Evolutionary conservation across 345 rosid genomes (phyloP).

Genomic region (Salix arbutifolia): DNA sequence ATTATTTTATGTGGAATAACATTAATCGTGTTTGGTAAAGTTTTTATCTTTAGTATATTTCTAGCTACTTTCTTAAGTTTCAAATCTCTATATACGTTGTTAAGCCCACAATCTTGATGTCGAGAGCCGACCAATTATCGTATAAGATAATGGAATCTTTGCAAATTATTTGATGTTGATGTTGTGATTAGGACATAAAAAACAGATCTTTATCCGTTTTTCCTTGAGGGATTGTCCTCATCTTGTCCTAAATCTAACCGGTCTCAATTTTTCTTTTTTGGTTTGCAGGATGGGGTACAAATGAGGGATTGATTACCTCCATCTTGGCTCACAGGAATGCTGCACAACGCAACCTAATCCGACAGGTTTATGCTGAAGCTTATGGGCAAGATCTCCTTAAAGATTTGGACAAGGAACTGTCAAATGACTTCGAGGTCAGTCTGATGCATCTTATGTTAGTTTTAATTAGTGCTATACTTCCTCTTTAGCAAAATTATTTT

Average conservation of each 20-base stretch:
- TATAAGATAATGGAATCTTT: background rate
- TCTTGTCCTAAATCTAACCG: background rate
- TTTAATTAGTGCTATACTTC: background rate
- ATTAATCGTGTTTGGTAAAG: background rate
- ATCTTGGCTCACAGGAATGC: constrained; percentile 82
- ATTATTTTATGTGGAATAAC: background rate
- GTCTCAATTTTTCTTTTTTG: background rate
- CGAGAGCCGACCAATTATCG: background rate
- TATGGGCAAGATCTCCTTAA: constrained; percentile 76
- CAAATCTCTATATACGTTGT: too few relatives aligned
- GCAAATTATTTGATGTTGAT: background rate
- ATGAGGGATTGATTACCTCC: constrained; percentile 67
- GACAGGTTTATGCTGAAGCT: constrained; percentile 52
- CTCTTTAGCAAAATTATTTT: background rate
- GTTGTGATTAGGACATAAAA: background rate
- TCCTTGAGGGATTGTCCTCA: background rate
- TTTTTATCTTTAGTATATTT: background rate
- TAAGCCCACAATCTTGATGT: too few relatives aligned
- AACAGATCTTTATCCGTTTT: background rate
- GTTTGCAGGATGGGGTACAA: constrained; percentile 84
- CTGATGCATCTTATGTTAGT: background rate
- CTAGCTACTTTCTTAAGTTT: too few relatives aligned
- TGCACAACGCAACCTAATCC: constrained; percentile 57
- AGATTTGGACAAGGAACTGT: constrained; percentile 65
- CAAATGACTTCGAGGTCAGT: constrained; percentile 84